Conservation (phyloP, 176 grass and related monocot genomes). For the Alopecurus myosuroides region DNA sequence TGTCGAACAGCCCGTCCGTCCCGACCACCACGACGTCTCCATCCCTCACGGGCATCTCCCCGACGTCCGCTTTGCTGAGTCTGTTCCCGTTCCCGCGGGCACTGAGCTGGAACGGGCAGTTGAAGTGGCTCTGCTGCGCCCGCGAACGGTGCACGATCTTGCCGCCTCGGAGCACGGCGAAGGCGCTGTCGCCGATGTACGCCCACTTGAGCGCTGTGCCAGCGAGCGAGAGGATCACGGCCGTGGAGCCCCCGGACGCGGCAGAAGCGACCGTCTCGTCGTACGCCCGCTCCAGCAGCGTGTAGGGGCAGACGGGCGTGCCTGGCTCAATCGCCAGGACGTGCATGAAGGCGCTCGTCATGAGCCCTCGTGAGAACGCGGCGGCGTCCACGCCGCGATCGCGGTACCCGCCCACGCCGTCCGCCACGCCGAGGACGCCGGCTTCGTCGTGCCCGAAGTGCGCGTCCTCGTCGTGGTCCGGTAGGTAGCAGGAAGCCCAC, state of each 20-base stretch:
- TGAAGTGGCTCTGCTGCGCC: background rate
- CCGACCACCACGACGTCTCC: slow-evolving; percentile 28
- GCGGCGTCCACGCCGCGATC: background rate
- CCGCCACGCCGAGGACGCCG: slow-evolving; percentile 22
- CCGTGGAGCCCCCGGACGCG: background rate
- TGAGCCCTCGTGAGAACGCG: slow-evolving; percentile 21
- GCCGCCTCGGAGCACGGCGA: background rate
- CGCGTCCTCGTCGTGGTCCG: slow-evolving; percentile 21
- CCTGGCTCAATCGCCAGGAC: background rate
- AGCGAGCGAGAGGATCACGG: background rate
- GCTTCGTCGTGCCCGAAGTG: slow-evolving; percentile 7
- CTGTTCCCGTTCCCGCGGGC: background rate
- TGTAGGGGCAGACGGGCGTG: background rate
- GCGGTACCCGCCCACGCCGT: slow-evolving; percentile 28
- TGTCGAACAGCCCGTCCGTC: slow-evolving; percentile 40
- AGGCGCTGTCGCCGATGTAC: slow-evolving; percentile 21
- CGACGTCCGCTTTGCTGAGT: background rate
- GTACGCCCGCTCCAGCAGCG: slow-evolving; percentile 3
- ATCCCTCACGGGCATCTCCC: background rate
- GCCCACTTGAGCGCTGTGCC: slow-evolving; percentile 3
- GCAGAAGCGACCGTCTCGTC: background rate
- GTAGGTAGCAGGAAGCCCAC: background rate
- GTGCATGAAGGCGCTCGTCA: background rate
- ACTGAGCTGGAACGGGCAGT: slow-evolving; percentile 14
- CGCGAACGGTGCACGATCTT: background rate